Evolutionary conservation across 2,329 filamentous ascomycete species (phyloP).

Genomic region (Curvularia eragrostidis): DNA sequence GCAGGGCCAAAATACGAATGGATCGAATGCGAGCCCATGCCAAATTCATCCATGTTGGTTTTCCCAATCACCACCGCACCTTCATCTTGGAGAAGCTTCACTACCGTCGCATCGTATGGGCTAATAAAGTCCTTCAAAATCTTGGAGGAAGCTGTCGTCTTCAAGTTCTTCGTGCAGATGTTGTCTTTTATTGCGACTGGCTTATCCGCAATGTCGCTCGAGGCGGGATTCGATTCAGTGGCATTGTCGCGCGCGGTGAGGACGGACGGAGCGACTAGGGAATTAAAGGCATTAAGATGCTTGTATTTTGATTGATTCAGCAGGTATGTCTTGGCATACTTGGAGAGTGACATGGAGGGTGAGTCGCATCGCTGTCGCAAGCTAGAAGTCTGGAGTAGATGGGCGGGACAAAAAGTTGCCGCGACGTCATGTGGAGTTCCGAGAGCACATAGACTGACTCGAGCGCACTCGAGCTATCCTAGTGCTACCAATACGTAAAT

Average conservation of each 20-base stretch:
- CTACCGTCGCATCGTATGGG: constrained; percentile 83
- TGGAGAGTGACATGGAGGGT: constrained; percentile 50
- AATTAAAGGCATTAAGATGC: constrained; percentile 51
- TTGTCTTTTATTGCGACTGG: constrained; percentile 59
- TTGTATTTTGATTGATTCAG: constrained; percentile 42
- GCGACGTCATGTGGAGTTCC: constrained; percentile 25
- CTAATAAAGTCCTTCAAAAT: constrained; percentile 73
- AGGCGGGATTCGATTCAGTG: constrained; percentile 18
- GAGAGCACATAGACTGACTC: constrained; percentile 4
- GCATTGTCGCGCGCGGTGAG: constrained; percentile 33
- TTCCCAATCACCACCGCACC: constrained; percentile 75
- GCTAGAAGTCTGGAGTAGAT: constrained; percentile 12
- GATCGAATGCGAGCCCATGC: constrained; percentile 86
- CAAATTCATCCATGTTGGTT: constrained; percentile 95
- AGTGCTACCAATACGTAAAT: neutral
- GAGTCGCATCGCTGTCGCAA: constrained; percentile 27
- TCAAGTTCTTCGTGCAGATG: constrained; percentile 54
- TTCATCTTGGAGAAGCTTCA: constrained; percentile 68
- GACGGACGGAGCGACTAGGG: constrained; percentile 25
- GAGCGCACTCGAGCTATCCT: neutral
- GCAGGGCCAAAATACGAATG: constrained; percentile 73
- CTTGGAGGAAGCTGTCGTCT: constrained; percentile 81
- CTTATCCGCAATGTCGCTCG: neutral
- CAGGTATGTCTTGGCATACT: constrained; percentile 45
- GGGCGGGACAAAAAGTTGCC: constrained; percentile 14